These are phyloP conservation scores for Lepiota venenata DNA, from an alignment of 768 basidiomycete genomes.

Conservation along the genomic window DNA sequence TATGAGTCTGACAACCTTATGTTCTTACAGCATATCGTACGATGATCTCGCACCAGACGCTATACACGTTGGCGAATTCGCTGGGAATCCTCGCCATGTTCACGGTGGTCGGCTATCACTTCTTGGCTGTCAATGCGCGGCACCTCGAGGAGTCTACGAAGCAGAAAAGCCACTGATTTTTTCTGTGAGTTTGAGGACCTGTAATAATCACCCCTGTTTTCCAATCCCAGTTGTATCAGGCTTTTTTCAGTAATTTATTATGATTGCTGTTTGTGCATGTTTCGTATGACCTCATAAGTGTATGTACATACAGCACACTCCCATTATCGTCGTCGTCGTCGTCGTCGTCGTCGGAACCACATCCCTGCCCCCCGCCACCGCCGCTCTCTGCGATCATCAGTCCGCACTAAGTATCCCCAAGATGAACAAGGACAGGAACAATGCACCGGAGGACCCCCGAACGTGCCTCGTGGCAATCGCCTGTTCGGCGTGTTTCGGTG, in stretches of 20 bases:
- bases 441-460: neutral
- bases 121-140: conserved; percentile 78
- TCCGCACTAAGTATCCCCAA: too few relatives aligned
- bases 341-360: too few relatives aligned
- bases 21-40: conserved; percentile 8
- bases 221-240: neutral
- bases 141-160: conserved; percentile 27
- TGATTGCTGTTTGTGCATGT: too few relatives aligned
- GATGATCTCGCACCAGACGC: conserved; percentile 81
- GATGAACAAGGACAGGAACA: neutral
- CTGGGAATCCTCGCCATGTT: conserved; percentile 86
- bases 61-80: conserved; percentile 79
- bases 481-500: conserved; percentile 3
- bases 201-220: neutral
- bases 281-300: too few relatives aligned
- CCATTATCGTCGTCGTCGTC: too few relatives aligned
- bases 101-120: conserved; percentile 86
- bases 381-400: too few relatives aligned
- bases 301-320: too few relatives aligned
- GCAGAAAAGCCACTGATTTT: conserved; percentile 11
- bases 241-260: neutral
- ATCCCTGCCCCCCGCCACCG: too few relatives aligned
- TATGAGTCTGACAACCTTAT: neutral
- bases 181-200: neutral
- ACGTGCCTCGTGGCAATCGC: conserved; percentile 8